Evolutionary conservation across 768 basidiomycete species (phyloP), one percentile per base, ranked within the genome.

Genomic region (Dacryopinax spathularia): DNA sequence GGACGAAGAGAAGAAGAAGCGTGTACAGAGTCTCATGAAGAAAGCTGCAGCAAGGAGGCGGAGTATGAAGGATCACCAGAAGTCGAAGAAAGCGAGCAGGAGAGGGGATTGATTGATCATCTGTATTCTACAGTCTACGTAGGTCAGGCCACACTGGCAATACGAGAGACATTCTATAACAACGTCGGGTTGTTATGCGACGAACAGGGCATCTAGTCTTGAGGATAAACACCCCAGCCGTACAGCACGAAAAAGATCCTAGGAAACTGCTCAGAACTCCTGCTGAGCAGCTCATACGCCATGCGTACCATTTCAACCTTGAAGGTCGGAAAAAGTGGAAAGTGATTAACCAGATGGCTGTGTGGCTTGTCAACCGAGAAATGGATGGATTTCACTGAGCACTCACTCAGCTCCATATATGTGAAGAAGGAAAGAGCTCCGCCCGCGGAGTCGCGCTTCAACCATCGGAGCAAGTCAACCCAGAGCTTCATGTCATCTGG

Each of bases 401-500:
- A 76, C 80, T 66, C 63, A 81, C 80, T 78, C 33, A 81, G 76
- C 63, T 82, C 82, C 71, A 79, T 76, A 68, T 81, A 82, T 5
- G 81, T 82, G 73, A 82, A 83, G 75, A 82, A 82, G 0, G 78
- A 75, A 0, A 83, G 71, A 0, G 79, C 78, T 15, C 80, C 77
- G 6, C 77, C 76, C 0, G 74, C 73, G 0, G 80, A 78, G 60
- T 79, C 79, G 20, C 74, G 73, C 72, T 82, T 82, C 69, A 83
- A 67, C 70, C 78, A 82, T 20, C 78, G 75, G 31, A 81, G 70
- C 33, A 76, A 73, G 69, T 82, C 80, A 31, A 84, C 81, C 81
- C 81, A 82, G 13, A 81, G 74, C 70, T 80, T 79, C 81, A 80
- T 81, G 66, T 81, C 80, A 60, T 77, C 76, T 1, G 76, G 72